Evolutionary conservation across 1,139 yeast species (phyloP).

Genomic region (Debaryomyces psychrophilus): DNA sequence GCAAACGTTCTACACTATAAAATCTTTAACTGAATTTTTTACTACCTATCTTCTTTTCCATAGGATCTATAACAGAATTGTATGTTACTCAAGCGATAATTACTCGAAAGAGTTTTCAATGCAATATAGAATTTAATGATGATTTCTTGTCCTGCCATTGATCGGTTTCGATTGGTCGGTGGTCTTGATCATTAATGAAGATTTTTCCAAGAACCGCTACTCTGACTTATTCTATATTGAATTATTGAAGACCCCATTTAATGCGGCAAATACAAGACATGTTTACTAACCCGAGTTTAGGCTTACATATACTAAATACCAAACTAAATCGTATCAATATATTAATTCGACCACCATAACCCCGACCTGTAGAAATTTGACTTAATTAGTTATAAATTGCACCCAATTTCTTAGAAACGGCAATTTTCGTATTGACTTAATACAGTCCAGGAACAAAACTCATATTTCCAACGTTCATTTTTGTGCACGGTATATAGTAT

Average conservation of each 20-base stretch:
- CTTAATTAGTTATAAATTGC: not conserved
- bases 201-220: constrained; percentile 25
- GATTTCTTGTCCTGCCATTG: constrained; percentile 21
- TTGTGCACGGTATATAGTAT: too few relatives aligned
- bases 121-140: constrained; percentile 14
- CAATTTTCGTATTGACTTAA: too few relatives aligned
- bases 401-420: not conserved
- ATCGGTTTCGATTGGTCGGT: constrained; percentile 10
- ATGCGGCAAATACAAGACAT: not conserved
- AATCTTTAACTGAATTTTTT: not conserved
- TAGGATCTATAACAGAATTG: not conserved
- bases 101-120: not conserved
- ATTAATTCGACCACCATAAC: not conserved
- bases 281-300: constrained; percentile 1
- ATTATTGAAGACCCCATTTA: not conserved
- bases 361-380: not conserved
- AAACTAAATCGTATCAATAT: not conserved
- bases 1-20: not conserved
- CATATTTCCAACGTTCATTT: not conserved
- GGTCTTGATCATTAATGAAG: constrained; percentile 16
- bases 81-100: not conserved
- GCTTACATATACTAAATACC: not conserved
- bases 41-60: not conserved
- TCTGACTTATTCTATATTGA: constrained; percentile 16
- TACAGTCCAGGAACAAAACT: too few relatives aligned